A percentile compares a stretch with the other conserved stretches of the same genome.
phyloP scores from a whole-genome alignment of 768 basidiomycete species.

The Fomitopsis serialis region DNA sequence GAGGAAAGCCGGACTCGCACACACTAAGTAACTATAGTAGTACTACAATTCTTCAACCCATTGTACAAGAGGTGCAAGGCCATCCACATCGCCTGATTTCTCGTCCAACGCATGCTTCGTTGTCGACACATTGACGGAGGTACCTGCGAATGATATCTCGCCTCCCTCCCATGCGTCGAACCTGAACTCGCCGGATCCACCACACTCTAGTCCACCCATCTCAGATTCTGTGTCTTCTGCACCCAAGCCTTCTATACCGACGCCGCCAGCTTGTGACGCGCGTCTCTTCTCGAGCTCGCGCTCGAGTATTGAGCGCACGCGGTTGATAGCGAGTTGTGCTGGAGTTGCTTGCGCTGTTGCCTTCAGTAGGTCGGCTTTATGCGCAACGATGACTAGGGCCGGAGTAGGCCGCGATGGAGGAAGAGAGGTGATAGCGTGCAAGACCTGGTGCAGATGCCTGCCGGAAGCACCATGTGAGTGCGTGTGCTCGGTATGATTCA shows the following conservation, averaged over 20 bases:
- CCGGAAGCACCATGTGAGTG: constrained; percentile 2
- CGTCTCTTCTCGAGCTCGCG: constrained; percentile 80
- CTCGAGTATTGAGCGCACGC: constrained; percentile 75
- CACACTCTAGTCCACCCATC: constrained; percentile 72
- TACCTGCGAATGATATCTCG: constrained; percentile 62
- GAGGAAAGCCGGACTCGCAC: not conserved
- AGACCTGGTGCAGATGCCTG: constrained; percentile 70
- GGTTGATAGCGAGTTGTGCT: constrained; percentile 53
- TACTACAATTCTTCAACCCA: constrained; percentile 45
- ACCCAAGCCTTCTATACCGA: constrained; percentile 71
- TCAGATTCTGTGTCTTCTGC: constrained; percentile 56
- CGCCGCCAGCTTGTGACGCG: constrained; percentile 53
- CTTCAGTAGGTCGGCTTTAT: constrained; percentile 73
- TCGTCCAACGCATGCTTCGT: constrained; percentile 20
- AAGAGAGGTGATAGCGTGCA: constrained; percentile 65
- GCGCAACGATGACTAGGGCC: constrained; percentile 60
- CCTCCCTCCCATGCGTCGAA: constrained; percentile 86
- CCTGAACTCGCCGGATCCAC: constrained; percentile 51
- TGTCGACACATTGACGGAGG: constrained; percentile 38
- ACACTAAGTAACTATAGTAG: not conserved
- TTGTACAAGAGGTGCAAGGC: constrained; percentile 37
- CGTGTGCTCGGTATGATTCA: not conserved
- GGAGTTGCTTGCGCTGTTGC: constrained; percentile 32
- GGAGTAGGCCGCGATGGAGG: constrained; percentile 66
- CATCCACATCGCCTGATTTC: constrained; percentile 31